Base-by-base conservation (phyloP, 2,329 filamentous ascomycete species). In the Metarhizium guizhouense region DNA sequence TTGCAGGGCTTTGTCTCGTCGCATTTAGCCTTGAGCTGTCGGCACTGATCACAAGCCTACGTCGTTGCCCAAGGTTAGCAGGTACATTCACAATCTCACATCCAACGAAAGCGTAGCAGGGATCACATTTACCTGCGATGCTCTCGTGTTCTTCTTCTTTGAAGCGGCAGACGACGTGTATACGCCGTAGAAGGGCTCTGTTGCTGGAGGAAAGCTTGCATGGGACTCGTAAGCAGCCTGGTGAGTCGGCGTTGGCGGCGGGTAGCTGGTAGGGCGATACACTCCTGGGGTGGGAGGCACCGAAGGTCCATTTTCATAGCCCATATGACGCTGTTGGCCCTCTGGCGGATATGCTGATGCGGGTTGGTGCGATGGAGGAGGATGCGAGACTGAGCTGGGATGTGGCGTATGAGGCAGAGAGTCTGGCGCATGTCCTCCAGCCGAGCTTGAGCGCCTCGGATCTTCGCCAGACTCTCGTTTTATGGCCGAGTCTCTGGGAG, bases 11-110 rank as follows among this genome's bases (percentile, higher is more conserved):
- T 85, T 11, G 85, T 85, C 74, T 96, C 91, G 64, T 95, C 90
- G 68, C 91, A 96, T 72, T 95, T 95, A 14, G 90, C 90, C 71
- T 95, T 96, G 43, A 93, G 80, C 58, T 88, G 82, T 57, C 91
- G 85, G 71, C 91, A 96, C 69, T 87, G 89, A 65, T 95, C 91
- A 71, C 94, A 99, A 42, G 94, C 94, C 86, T 95, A 63, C 47
- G 36, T 16, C 18, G 25, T 11, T 6, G 18, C 18, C 20, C 49
- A 14, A 6, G 25, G 57, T 64, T 51, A 64, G 62, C 14, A 48
- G 2, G 7, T 16, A 14, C 13, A 29, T 3, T 16, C 18, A 48
- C 45, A 14, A 30, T 11, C 8, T 16, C 45, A 16, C 4, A 20
- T 20, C 52, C n/a, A 25, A 11, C 6, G 7, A 20, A 53, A 49